phyloP scores from a whole-genome alignment of 2,329 filamentous ascomycete species.

The Pseudogymnoascus sp. region DNA sequence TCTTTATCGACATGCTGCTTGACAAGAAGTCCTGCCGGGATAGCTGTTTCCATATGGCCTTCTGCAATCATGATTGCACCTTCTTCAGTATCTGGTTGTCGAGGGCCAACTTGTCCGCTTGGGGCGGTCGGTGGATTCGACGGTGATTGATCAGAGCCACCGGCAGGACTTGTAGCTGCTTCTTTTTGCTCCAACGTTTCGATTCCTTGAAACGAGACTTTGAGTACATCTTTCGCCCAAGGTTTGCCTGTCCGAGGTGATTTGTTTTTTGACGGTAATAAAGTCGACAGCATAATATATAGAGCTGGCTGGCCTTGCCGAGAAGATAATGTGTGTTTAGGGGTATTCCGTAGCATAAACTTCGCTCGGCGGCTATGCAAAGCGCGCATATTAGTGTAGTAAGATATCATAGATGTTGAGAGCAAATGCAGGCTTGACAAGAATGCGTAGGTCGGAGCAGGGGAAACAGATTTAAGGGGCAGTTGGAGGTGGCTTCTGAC shows the following conservation, averaged over 20 bases:
- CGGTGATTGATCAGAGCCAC: neutral
- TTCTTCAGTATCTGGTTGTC: slow-evolving; percentile 12
- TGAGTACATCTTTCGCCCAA: slow-evolving; percentile 55
- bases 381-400: slow-evolving; percentile 31
- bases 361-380: slow-evolving; percentile 24
- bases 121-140: neutral
- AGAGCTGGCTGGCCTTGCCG: slow-evolving; percentile 22
- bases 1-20: slow-evolving; percentile 26
- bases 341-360: slow-evolving; percentile 23
- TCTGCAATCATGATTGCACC: slow-evolving; percentile 26
- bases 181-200: slow-evolving; percentile 27
- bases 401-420: slow-evolving; percentile 31
- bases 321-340: slow-evolving; percentile 21
- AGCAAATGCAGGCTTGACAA: slow-evolving; percentile 30
- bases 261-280: slow-evolving; percentile 22
- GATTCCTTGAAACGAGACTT: slow-evolving; percentile 45
- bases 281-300: slow-evolving; percentile 22
- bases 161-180: neutral
- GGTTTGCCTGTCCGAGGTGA: slow-evolving; percentile 22
- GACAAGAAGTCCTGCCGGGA: slow-evolving; percentile 21
- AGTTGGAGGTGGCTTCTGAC: slow-evolving; percentile 21
- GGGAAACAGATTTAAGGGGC: slow-evolving; percentile 22
- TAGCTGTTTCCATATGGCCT: slow-evolving; percentile 24
- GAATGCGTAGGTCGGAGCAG: slow-evolving; percentile 27
- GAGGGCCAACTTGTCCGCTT: neutral